phyloP scores from a whole-genome alignment of 2,329 filamentous ascomycete species.

The Polychaeton citri region DNA sequence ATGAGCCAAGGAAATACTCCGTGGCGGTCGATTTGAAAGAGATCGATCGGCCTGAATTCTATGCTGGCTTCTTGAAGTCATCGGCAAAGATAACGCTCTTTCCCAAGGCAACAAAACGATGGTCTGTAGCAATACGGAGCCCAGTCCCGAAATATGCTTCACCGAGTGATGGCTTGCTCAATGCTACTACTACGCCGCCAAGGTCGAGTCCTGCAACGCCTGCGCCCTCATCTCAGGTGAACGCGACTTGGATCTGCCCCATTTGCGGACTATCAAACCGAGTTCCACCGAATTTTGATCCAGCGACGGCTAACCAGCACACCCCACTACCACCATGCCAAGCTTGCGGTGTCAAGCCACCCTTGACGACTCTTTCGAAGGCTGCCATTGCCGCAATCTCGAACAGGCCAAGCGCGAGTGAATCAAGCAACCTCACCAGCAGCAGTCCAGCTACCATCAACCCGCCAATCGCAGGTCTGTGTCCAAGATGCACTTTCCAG shows the following conservation, averaged over 20 bases:
- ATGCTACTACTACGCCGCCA: constrained; percentile 34
- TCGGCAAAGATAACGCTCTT: constrained; percentile 85
- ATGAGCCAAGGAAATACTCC: constrained; percentile 72
- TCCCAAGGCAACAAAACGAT: constrained; percentile 62
- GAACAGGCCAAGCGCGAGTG: constrained; percentile 28
- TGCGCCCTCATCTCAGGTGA: constrained; percentile 35
- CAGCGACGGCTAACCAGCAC: constrained; percentile 61
- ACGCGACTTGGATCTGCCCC: constrained; percentile 84
- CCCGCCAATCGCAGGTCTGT: constrained; percentile 24
- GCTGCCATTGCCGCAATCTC: constrained; percentile 67
- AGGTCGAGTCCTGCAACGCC: constrained; percentile 32
- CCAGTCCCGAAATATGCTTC: constrained; percentile 34
- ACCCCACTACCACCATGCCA: constrained; percentile 77
- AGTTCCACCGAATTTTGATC: constrained; percentile 86
- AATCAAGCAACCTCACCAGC: background rate
- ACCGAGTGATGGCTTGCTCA: constrained; percentile 27
- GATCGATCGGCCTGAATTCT: constrained; percentile 81
- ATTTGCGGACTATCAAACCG: constrained; percentile 94
- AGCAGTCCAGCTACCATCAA: background rate
- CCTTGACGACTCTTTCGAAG: constrained; percentile 69
- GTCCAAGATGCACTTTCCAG: constrained; percentile 81
- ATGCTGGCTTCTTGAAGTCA: constrained; percentile 87
- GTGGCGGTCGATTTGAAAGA: constrained; percentile 79
- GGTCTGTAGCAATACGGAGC: constrained; percentile 43
- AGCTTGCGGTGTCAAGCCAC: constrained; percentile 87